Conservation (phyloP, 257 asterid genomes). For the Salvia miltiorrhiza region DNA sequence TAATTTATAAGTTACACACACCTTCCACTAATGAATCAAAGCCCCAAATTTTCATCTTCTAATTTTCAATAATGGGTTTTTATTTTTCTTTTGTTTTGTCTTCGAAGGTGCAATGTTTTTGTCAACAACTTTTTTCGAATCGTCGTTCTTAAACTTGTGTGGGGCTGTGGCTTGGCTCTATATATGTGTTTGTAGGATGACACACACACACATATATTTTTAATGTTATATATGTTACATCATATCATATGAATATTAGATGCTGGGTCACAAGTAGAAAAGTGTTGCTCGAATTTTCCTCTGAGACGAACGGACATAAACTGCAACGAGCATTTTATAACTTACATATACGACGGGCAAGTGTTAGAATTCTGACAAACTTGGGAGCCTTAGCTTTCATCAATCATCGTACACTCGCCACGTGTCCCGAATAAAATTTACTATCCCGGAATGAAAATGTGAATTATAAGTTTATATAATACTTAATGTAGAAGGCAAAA, state of each 20-base stretch:
- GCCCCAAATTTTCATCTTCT: too few species aligned
- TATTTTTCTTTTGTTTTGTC: background rate
- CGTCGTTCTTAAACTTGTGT: background rate
- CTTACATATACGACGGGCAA: background rate
- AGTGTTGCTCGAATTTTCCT: slow-evolving; percentile 24
- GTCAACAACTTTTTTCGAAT: slow-evolving; percentile 1
- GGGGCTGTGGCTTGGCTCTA: background rate
- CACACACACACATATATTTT: background rate
- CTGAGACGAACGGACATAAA: slow-evolving; percentile 5
- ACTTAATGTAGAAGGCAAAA: slow-evolving; percentile 29
- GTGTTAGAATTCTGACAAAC: slow-evolving; percentile 5
- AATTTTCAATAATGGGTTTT: background rate
- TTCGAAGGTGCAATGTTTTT: background rate
- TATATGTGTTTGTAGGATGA: background rate
- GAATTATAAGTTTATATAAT: slow-evolving; percentile 12
- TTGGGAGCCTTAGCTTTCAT: background rate
- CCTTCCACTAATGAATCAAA: too few species aligned
- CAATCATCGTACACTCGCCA: slow-evolving; percentile 13
- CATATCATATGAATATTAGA: slow-evolving; percentile 4
- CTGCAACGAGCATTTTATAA: background rate
- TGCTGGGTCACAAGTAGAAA: slow-evolving; percentile 7
- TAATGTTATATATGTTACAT: background rate
- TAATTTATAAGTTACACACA: too few species aligned
- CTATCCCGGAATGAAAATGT: background rate
- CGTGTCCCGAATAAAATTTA: background rate